Base-by-base conservation (phyloP, 2,329 filamentous ascomycete species). In the Diplocarpon mali region DNA sequence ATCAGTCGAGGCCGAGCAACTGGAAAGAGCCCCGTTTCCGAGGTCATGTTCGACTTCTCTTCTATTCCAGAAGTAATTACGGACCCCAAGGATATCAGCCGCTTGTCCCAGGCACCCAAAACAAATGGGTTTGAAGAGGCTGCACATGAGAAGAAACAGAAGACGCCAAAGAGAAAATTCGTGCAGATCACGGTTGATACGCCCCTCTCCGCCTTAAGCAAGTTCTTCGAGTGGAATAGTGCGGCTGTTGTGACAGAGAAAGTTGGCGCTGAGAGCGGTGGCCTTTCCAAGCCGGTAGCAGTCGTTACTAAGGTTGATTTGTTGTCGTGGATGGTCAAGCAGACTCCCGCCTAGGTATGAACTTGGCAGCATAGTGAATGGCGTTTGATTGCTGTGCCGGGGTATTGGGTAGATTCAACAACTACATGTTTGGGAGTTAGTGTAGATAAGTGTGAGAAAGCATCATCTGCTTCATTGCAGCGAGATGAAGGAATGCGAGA, bases 171-270 rank as follows among this genome's bases (percentile, higher is more conserved):
- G 64, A 73, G 80, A 47, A 80, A 84, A 60, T 98, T 95, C 66
- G 84, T 96, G 40, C 85, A 96, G 67, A 95, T 98, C 61, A 96
- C 92, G 6, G 71, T 84, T 62, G 85, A 95, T 54, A 98, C 92
- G 1, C 83, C 84, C 2, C 72, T 98, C 32, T 77, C 75, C 38
- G 81, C 84, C 36, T 72, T 98, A 43, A 90, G 87, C 69, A 80
- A 85, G 59, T 98, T 98, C 68, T 87, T 96, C 53, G 88, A 96
- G 68, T 96, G 92, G 88, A 96, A 98, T 67, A 92, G 85, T 55
- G 90, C 92, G 0, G 92, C 92, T 0, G 80, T 98, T 39, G 87
- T 98, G 2, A 98, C 90, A 0, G 89, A 96, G 64, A 73, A 76
- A 55, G 69, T 69, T 11, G 67, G 67, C 34, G 73, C 46, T 67